Percentiles rank a stretch among this genome's conserved stretches.
These are phyloP conservation scores for Eutypella sp. DNA, from an alignment of 2,329 filamentous ascomycete genomes.

Conservation along the genomic window DNA sequence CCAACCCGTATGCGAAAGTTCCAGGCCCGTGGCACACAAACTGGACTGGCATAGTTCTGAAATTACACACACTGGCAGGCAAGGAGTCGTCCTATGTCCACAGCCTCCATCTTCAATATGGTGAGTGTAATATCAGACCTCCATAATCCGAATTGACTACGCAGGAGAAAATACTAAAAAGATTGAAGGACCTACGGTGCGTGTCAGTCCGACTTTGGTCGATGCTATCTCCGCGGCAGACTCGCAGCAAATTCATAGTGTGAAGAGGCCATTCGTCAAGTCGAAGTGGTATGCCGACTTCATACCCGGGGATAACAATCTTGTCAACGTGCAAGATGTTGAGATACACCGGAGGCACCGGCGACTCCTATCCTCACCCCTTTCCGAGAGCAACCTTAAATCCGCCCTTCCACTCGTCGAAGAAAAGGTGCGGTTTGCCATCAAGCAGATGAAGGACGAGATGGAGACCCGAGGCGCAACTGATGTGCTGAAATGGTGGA, in stretches of 20 bases:
- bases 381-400: slow-evolving; percentile 33
- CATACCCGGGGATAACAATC: slow-evolving; percentile 18
- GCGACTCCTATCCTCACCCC: slow-evolving; percentile 35
- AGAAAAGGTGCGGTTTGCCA: slow-evolving; percentile 31
- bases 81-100: slow-evolving; percentile 17
- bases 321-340: slow-evolving; percentile 37
- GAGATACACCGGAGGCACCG: slow-evolving; percentile 35
- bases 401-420: slow-evolving; percentile 29
- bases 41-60: slow-evolving; percentile 13
- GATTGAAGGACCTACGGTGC: slow-evolving; percentile 20
- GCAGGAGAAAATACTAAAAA: not conserved
- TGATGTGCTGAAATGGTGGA: slow-evolving; percentile 51
- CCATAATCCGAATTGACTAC: not conserved
- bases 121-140: slow-evolving; percentile 3
- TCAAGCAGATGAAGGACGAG: slow-evolving; percentile 41
- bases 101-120: slow-evolving; percentile 19
- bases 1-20: too few relatives aligned
- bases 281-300: slow-evolving; percentile 19
- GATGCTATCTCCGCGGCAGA: slow-evolving; percentile 19
- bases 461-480: slow-evolving; percentile 26
- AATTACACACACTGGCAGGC: slow-evolving; percentile 10
- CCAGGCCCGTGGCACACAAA: slow-evolving; percentile 23
- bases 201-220: slow-evolving; percentile 19
- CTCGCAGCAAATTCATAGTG: slow-evolving; percentile 20
- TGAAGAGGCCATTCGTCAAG: slow-evolving; percentile 26